Percentiles rank a stretch among this genome's conserved stretches.
Conservation (phyloP, 768 basidiomycete genomes). For the Termitomyces sp. region DNA sequence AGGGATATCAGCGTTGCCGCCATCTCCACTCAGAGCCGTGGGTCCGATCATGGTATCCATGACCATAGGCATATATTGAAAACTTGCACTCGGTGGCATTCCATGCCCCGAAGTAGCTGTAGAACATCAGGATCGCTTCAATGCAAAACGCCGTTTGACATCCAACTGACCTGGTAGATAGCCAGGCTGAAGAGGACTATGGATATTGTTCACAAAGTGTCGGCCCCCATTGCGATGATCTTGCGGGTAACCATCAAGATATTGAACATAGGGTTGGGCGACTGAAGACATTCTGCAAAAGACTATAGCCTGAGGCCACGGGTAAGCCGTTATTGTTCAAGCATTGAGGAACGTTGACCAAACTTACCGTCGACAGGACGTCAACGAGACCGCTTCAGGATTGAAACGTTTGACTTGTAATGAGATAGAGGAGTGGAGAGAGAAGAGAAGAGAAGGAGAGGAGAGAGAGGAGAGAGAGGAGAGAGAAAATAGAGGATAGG, state of each 20-base stretch:
- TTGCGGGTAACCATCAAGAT: too few relatives aligned
- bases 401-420: neutral
- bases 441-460: too few relatives aligned
- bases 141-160: neutral
- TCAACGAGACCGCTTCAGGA: neutral
- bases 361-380: neutral
- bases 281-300: neutral
- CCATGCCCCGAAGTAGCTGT: neutral
- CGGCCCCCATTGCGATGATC: neutral
- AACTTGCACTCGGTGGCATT: neutral
- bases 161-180: neutral
- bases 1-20: neutral
- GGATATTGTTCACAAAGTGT: neutral
- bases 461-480: too few relatives aligned
- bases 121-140: neutral
- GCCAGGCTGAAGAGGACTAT: neutral
- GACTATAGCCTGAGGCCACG: too few relatives aligned
- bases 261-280: neutral
- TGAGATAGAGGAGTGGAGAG: neutral
- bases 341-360: neutral
- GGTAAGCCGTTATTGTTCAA: too few relatives aligned
- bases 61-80: neutral
- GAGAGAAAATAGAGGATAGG: neutral
- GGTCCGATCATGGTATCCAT: too few relatives aligned
- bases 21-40: neutral